phyloP scores from a whole-genome alignment of 768 basidiomycete genomes.

The Lactarius trivialis region DNA sequence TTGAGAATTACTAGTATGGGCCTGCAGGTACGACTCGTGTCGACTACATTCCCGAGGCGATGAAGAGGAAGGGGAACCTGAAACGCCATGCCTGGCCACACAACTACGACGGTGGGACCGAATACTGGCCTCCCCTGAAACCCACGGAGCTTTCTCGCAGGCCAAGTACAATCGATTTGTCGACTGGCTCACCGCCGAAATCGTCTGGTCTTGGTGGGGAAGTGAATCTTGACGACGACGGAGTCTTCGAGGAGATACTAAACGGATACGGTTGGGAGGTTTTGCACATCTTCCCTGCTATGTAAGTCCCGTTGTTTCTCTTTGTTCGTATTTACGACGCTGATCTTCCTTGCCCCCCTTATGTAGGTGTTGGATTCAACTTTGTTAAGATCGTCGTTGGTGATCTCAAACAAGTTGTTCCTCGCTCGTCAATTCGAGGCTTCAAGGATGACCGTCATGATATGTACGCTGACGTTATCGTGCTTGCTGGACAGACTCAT shows the following conservation, averaged over 20 bases:
- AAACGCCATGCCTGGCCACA: slow-evolving; percentile 19
- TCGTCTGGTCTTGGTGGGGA: neutral
- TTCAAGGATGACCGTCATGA: slow-evolving; percentile 29
- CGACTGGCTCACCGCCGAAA: no score
- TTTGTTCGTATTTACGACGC: neutral
- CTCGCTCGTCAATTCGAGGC: slow-evolving; percentile 34
- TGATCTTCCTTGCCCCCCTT: neutral
- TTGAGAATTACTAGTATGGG: slow-evolving; percentile 39
- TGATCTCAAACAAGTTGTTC: slow-evolving; percentile 33
- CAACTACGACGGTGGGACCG: slow-evolving; percentile 9
- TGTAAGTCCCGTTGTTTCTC: slow-evolving; percentile 29
- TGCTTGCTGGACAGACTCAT: slow-evolving; percentile 38
- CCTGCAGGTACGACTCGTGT: slow-evolving; percentile 33
- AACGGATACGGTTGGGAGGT: slow-evolving; percentile 36
- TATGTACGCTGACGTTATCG: slow-evolving; percentile 33
- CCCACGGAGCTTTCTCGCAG: slow-evolving; percentile 1
- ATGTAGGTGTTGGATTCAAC: slow-evolving; percentile 41
- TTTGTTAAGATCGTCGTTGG: slow-evolving; percentile 37
- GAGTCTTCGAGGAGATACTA: slow-evolving; percentile 31
- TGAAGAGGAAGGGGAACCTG: slow-evolving; percentile 32
- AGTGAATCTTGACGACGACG: slow-evolving; percentile 25
- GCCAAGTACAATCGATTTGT: no score
- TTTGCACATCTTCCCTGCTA: slow-evolving; percentile 36
- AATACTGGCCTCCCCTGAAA: slow-evolving; percentile 8
- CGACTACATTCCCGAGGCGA: slow-evolving; percentile 31